phyloP scores from a whole-genome alignment of 176 grass and related monocot genomes.

The Carex cristatella region DNA sequence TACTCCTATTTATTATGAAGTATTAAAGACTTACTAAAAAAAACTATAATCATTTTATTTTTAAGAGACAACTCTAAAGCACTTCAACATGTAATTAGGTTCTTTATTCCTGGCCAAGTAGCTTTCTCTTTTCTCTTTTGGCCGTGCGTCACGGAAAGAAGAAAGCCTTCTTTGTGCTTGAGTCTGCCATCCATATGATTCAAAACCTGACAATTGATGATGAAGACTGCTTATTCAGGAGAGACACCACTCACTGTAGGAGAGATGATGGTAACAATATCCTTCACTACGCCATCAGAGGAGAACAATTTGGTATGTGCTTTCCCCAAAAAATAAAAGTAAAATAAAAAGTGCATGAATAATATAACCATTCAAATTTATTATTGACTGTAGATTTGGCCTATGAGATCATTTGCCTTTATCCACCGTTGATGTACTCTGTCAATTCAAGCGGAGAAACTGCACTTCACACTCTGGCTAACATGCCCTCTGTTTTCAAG shows the following conservation, averaged over 20 bases:
- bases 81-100: not conserved
- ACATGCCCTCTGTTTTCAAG: constrained; percentile 9
- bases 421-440: not conserved
- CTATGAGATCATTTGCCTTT: not conserved
- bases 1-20: not conserved
- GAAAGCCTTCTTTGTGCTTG: not conserved
- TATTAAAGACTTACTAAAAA: not conserved
- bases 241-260: not conserved
- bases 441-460: not conserved
- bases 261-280: not conserved
- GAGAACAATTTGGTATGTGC: not conserved
- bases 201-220: not conserved
- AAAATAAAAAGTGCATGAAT: not conserved
- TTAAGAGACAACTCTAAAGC: not conserved
- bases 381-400: not conserved
- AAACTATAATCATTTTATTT: not conserved
- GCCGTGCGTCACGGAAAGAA: not conserved
- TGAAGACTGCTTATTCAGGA: too few species aligned
- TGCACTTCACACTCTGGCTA: constrained; percentile 12
- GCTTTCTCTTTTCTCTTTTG: not conserved
- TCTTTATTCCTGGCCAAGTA: not conserved
- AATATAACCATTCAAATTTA: not conserved
- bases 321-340: too few species aligned
- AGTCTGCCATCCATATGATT: not conserved
- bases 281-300: not conserved